Evolutionary conservation across 2,329 filamentous ascomycete species (phyloP).

Genomic region (Fusarium fracticaudum): DNA sequence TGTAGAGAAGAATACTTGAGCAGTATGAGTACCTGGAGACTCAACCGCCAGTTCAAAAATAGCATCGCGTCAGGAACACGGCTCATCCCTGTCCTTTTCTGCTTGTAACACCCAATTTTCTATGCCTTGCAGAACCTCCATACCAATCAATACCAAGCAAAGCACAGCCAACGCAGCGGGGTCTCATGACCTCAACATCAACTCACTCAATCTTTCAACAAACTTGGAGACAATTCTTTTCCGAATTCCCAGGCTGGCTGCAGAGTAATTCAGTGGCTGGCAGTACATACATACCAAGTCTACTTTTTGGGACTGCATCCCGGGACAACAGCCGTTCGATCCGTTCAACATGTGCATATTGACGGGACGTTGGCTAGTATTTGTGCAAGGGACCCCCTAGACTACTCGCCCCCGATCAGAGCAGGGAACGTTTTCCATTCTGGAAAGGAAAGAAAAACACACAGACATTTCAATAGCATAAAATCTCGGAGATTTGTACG

Average conservation of each 20-base stretch:
- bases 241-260: too few relatives aligned
- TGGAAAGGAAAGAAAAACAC: background rate
- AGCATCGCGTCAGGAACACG: conserved; percentile 19
- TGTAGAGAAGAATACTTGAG: background rate
- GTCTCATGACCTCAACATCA: conserved; percentile 3
- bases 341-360: conserved; percentile 1
- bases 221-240: background rate
- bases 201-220: background rate
- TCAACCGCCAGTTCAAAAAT: conserved; percentile 28
- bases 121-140: background rate
- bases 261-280: background rate
- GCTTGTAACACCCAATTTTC: conserved; percentile 15
- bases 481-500: conserved; percentile 27
- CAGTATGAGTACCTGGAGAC: background rate
- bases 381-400: background rate
- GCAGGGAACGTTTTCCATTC: conserved; percentile 16
- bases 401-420: conserved; percentile 14
- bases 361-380: background rate
- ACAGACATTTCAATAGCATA: conserved; percentile 10
- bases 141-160: background rate
- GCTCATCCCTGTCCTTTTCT: conserved; percentile 7
- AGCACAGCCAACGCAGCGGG: conserved; percentile 17
- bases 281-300: background rate
- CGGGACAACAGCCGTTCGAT: background rate
- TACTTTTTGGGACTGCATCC: background rate